phyloP scores from a whole-genome alignment of 768 basidiomycete genomes.

The Lactarius trivialis region DNA sequence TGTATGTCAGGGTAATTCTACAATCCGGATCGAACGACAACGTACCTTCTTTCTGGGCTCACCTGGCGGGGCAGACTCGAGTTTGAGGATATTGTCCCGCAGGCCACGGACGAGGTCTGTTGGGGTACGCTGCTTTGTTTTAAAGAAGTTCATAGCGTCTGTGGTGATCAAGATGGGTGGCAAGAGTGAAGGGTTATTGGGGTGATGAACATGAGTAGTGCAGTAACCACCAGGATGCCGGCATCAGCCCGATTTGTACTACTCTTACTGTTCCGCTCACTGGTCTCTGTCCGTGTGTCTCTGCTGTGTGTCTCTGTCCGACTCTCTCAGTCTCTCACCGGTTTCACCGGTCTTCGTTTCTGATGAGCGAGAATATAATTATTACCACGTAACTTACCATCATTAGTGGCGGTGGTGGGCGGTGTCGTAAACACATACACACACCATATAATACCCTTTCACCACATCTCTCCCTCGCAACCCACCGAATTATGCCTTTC shows the following conservation, averaged over 20 bases:
- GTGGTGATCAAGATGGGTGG: not conserved
- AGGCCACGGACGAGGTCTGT: slow-evolving; percentile 81
- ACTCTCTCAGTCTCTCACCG: not conserved
- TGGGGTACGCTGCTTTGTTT: slow-evolving; percentile 81
- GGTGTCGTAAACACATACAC: not conserved
- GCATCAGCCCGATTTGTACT: slow-evolving; percentile 19
- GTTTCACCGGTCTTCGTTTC: no score
- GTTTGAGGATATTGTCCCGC: slow-evolving; percentile 68
- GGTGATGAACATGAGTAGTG: slow-evolving; percentile 5
- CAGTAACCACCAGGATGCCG: slow-evolving; percentile 11
- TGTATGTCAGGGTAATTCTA: not conserved
- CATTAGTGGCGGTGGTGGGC: not conserved
- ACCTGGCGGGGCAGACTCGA: slow-evolving; percentile 70
- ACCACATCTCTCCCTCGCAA: not conserved
- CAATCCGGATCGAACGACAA: not conserved
- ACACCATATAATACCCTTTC: not conserved
- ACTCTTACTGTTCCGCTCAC: not conserved
- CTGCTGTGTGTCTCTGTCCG: not conserved
- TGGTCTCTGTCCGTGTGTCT: not conserved
- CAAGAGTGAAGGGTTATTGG: not conserved
- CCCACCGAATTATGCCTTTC: slow-evolving; percentile 34
- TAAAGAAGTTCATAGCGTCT: slow-evolving; percentile 91
- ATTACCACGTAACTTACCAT: not conserved
- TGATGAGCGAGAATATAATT: not conserved
- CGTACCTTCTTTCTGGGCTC: slow-evolving; percentile 78